phyloP scores from a whole-genome alignment of 2,329 filamentous ascomycete genomes.

The Cercospora sesami region DNA sequence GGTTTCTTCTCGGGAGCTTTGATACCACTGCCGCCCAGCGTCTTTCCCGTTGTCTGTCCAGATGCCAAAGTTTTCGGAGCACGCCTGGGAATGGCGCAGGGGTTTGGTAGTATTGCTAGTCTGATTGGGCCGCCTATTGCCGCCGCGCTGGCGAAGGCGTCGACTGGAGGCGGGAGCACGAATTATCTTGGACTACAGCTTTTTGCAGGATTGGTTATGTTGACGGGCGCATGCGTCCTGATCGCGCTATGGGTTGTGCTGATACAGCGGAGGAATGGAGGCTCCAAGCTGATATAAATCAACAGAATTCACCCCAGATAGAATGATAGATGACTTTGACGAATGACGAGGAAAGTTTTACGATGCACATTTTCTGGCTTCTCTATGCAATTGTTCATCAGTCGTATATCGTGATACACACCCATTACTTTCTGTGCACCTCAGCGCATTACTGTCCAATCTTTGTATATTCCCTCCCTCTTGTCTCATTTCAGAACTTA shows the following conservation, averaged over 20 bases:
- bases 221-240: slow-evolving; percentile 31
- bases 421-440: not conserved
- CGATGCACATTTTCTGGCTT: not conserved
- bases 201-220: slow-evolving; percentile 35
- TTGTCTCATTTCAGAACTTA: not conserved
- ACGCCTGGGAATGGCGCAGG: slow-evolving; percentile 51
- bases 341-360: not conserved
- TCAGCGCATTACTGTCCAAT: not conserved
- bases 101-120: slow-evolving; percentile 45
- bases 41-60: slow-evolving; percentile 47
- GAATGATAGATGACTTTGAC: not conserved
- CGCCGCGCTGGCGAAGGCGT: slow-evolving; percentile 40
- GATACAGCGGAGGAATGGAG: slow-evolving; percentile 28
- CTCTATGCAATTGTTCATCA: not conserved
- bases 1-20: slow-evolving; percentile 49
- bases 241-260: slow-evolving; percentile 33
- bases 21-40: slow-evolving; percentile 49
- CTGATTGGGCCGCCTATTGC: slow-evolving; percentile 51
- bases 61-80: slow-evolving; percentile 50
- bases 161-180: slow-evolving; percentile 19
- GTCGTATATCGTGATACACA: not conserved
- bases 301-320: not conserved
- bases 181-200: slow-evolving; percentile 37
- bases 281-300: slow-evolving; percentile 25
- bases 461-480: not conserved